Conservation (phyloP, 306 rosid genomes). For the Trichosanthes cucumerina region DNA sequence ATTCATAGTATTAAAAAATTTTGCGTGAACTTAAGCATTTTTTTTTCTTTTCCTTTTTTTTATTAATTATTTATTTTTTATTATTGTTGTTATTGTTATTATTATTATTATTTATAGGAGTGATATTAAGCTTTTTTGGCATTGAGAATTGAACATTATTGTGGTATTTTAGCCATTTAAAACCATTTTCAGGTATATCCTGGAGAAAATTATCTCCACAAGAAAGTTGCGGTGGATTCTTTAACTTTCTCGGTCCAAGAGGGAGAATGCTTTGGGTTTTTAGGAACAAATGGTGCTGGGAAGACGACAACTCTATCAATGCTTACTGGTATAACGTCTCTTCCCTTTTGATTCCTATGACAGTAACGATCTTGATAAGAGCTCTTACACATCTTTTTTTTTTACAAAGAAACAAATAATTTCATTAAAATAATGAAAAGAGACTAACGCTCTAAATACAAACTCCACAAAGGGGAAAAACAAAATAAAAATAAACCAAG, state of each 20-base stretch:
- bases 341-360: background rate
- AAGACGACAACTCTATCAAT: conserved; percentile 88
- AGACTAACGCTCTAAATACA: no score
- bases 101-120: background rate
- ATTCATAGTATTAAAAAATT: background rate
- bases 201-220: conserved; percentile 40
- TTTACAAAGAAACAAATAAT: background rate
- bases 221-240: conserved; percentile 80
- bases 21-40: background rate
- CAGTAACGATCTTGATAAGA: background rate
- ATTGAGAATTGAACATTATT: background rate
- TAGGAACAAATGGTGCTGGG: conserved; percentile 99
- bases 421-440: no score
- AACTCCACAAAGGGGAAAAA: no score
- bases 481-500: no score
- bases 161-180: background rate
- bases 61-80: no score
- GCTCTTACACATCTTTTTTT: background rate
- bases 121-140: background rate
- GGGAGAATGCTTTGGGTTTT: conserved; percentile 95
- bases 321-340: conserved; percentile 54
- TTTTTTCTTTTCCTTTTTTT: background rate
- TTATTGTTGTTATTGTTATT: no score
- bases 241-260: conserved; percentile 86
- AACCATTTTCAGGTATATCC: conserved; percentile 54